Evolutionary conservation across 768 basidiomycete species (phyloP).

Genomic region (Amanita jacksonii): DNA sequence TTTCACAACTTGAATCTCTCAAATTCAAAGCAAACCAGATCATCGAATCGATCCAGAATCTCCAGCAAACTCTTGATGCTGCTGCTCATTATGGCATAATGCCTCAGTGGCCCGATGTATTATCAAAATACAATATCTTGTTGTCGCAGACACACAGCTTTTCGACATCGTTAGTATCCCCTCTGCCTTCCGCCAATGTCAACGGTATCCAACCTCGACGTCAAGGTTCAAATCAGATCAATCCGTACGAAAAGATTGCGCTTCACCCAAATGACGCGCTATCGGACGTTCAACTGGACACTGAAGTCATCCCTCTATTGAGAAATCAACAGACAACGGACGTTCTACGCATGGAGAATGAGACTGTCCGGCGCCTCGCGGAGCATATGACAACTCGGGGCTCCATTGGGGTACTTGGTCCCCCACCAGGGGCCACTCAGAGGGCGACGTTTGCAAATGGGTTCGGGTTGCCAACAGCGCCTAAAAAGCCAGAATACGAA

Average conservation of each 20-base stretch:
- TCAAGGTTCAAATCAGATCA: constrained; percentile 17
- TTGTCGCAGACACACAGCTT: constrained; percentile 78
- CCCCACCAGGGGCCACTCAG: constrained; percentile 17
- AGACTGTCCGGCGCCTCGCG: constrained; percentile 59
- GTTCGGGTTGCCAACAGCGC: constrained; percentile 15
- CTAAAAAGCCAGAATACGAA: constrained; percentile 41
- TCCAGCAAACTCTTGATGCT: constrained; percentile 55
- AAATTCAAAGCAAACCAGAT: constrained; percentile 72
- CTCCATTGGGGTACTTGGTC: constrained; percentile 38
- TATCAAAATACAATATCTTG: constrained; percentile 79
- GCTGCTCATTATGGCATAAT: constrained; percentile 48
- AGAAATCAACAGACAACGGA: constrained; percentile 76
- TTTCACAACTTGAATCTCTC: constrained; percentile 67
- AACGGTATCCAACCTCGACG: constrained; percentile 5
- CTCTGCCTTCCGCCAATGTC: constrained; percentile 18
- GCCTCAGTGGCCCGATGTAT: constrained; percentile 79
- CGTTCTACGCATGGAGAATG: constrained; percentile 62
- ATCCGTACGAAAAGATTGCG: constrained; percentile 56
- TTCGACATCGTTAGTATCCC: constrained; percentile 47
- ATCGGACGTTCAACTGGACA: constrained; percentile 61
- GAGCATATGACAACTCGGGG: constrained; percentile 58
- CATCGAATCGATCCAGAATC: constrained; percentile 60
- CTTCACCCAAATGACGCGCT: constrained; percentile 53
- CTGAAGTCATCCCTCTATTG: constrained; percentile 62
- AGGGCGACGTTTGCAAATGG: constrained; percentile 11